These are phyloP conservation scores for Cryphonectria parasitica DNA, from an alignment of 2,329 filamentous ascomycete genomes.

Conservation along the genomic window DNA sequence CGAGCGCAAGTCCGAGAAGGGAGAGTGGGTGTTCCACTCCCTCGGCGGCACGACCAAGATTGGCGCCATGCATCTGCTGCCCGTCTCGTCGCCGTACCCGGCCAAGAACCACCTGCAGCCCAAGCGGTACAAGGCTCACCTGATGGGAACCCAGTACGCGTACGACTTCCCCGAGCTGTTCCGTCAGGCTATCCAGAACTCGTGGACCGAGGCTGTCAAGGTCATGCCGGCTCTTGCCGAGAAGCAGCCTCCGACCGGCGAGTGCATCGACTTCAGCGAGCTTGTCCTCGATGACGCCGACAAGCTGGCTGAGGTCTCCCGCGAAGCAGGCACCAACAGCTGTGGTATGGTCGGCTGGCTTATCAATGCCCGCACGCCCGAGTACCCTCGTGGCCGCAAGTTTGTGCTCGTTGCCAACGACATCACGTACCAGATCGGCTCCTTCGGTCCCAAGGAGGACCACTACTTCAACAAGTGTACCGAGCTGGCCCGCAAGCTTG, in stretches of 20 bases:
- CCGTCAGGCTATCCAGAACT: constrained; percentile 96
- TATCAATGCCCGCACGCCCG: constrained; percentile 89
- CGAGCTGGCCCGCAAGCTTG: constrained; percentile 88
- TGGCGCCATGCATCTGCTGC: constrained; percentile 90
- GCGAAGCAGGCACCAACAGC: constrained; percentile 91
- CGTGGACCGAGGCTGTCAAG: constrained; percentile 78
- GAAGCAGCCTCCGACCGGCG: constrained; percentile 81
- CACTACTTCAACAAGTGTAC: constrained; percentile 99
- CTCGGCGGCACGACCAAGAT: constrained; percentile 95
- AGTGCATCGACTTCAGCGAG: constrained; percentile 93
- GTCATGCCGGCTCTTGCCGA: constrained; percentile 74
- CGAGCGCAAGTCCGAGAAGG: constrained; percentile 97
- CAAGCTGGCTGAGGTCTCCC: constrained; percentile 88
- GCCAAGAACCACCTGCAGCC: constrained; percentile 99
- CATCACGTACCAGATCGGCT: constrained; percentile 98
- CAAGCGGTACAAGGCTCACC: constrained; percentile 98
- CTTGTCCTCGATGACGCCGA: constrained; percentile 94
- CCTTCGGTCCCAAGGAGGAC: constrained; percentile 94
- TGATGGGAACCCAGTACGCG: constrained; percentile 99
- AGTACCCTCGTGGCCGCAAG: constrained; percentile 89
- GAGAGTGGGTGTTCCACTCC: constrained; percentile 97
- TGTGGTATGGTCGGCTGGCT: constrained; percentile 99
- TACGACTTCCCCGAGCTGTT: constrained; percentile 99
- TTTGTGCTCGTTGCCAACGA: constrained; percentile 99
- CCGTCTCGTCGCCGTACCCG: constrained; percentile 89